Evolutionary conservation across 768 basidiomycete species (phyloP).

Genomic region (Hebeloma cylindrosporum): DNA sequence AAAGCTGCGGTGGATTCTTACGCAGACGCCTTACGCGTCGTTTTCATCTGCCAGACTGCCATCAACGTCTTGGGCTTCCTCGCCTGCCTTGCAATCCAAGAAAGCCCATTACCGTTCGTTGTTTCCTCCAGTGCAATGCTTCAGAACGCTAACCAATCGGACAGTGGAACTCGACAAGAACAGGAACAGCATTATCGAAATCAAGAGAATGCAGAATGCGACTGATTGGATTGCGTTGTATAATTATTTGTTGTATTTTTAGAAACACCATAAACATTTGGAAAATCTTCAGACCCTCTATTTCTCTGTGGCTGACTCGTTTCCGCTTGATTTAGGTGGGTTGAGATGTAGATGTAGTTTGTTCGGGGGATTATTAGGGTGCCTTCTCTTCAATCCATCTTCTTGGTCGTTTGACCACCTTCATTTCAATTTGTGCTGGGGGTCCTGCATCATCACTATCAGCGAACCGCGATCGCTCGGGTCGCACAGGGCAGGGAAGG

Average conservation of each 20-base stretch:
- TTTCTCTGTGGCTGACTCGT: slow-evolving; percentile 3
- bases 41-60: slow-evolving; percentile 78
- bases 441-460: slow-evolving; percentile 44
- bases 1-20: slow-evolving; percentile 75
- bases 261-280: slow-evolving; percentile 25
- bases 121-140: neutral
- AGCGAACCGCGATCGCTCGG: slow-evolving; percentile 54
- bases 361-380: slow-evolving; percentile 27
- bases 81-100: slow-evolving; percentile 73
- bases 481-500: slow-evolving; percentile 77
- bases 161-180: slow-evolving; percentile 61
- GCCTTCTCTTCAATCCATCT: slow-evolving; percentile 82
- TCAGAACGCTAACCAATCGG: neutral
- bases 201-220: slow-evolving; percentile 30
- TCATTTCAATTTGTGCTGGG: slow-evolving; percentile 38
- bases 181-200: slow-evolving; percentile 57
- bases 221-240: slow-evolving; percentile 26
- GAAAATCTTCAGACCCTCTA: slow-evolving; percentile 15
- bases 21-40: slow-evolving; percentile 73
- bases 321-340: neutral
- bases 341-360: neutral
- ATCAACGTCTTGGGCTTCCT: slow-evolving; percentile 68
- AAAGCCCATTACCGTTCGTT: slow-evolving; percentile 63
- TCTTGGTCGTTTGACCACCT: slow-evolving; percentile 59
- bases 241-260: slow-evolving; percentile 25